Evolutionary conservation across 2,329 filamentous ascomycete genomes (phyloP), one percentile per base, ranked within the genome.

Genomic region (Phaeomoniella chlamydospora): DNA sequence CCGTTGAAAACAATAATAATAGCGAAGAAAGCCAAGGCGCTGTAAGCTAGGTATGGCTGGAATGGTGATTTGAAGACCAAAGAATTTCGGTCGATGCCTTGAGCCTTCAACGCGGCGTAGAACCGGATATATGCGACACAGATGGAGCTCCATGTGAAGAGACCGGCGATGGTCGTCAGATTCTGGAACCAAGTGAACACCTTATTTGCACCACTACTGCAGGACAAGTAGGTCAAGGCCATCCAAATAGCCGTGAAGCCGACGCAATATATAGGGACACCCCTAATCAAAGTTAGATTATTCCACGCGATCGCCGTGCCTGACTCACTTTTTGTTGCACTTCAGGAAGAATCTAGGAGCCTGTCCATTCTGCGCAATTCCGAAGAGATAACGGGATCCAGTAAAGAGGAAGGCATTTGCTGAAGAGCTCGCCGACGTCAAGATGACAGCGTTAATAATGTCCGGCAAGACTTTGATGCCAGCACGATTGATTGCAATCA

Each of bases 361-460:
- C 43, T 70, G 67, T 3, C 60, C 54, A 43, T 67, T 67, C 44
- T 68, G 45, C 0, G 58, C 58, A 2, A 61, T 46, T 18, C 56
- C 56, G 43, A 68, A 70, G 10, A 73, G 57, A 37, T 64, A 65
- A 41, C 30, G 12, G 14, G n/a, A 14, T 9, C 63, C 65, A 2
- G 63, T 61, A 46, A 67, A 66, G 36, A 86, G 60, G 48, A 69
- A 72, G 44, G 78, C 74, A 45, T 85, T 85, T 0, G 71, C 74
- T 0, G 78, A 68, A 0, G 78, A 83, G 57, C 73, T 77, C 0
- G 77, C 79, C 0, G 77, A 80, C 0, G 76, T 81, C 44, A 86
- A 66, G 45, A 87, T 77, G 16, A 86, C 65, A 22, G 79, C 80
- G 52, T 88, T 88, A 56, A 87, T 76, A 37, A 87, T 70, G 4